A percentile compares a stretch with the other conserved stretches of the same genome.
These are phyloP conservation scores for Puccinia polysora DNA, from an alignment of 1,284 basidiomycete genomes.

Conservation along the genomic window DNA sequence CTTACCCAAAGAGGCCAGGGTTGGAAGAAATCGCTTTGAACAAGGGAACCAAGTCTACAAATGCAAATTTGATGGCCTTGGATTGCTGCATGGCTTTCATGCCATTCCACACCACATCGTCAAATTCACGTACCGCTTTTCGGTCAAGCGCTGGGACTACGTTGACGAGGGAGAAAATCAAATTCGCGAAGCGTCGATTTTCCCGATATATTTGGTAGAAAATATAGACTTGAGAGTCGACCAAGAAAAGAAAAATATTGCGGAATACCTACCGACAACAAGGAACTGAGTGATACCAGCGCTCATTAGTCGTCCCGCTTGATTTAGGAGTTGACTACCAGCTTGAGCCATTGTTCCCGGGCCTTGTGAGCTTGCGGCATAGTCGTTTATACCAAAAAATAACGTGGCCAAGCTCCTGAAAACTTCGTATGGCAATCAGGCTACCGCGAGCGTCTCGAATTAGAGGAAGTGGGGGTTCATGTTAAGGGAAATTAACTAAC, in stretches of 20 bases:
- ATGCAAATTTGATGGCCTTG: slow-evolving; percentile 1
- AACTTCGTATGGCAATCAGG: neutral
- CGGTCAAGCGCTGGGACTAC: slow-evolving; percentile 6
- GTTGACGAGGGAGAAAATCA: neutral
- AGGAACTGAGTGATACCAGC: slow-evolving; percentile 7
- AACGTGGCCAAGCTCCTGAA: slow-evolving; percentile 21
- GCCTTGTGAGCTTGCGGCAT: slow-evolving; percentile 1
- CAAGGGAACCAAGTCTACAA: slow-evolving; percentile 8
- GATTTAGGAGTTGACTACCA: neutral
- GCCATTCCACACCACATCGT: slow-evolving; percentile 19
- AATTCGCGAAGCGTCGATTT: too few species aligned
- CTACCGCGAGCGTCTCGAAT: neutral
- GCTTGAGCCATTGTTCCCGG: neutral
- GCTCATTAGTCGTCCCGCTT: slow-evolving; percentile 8
- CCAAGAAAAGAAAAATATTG: too few species aligned
- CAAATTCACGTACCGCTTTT: neutral
- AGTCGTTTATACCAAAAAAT: slow-evolving; percentile 34
- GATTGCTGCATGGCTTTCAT: slow-evolving; percentile 8
- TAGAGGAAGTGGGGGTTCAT: too few species aligned
- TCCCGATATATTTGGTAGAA: too few species aligned
- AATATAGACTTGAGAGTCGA: too few species aligned
- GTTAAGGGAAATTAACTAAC: neutral
- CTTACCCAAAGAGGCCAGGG: slow-evolving; percentile 23
- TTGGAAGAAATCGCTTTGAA: slow-evolving; percentile 1
- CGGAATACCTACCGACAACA: slow-evolving; percentile 25